A percentile compares a stretch with the other conserved stretches of the same genome.
phyloP scores from a whole-genome alignment of 495 filamentous ascomycete species.

The Neurospora sp. region DNA sequence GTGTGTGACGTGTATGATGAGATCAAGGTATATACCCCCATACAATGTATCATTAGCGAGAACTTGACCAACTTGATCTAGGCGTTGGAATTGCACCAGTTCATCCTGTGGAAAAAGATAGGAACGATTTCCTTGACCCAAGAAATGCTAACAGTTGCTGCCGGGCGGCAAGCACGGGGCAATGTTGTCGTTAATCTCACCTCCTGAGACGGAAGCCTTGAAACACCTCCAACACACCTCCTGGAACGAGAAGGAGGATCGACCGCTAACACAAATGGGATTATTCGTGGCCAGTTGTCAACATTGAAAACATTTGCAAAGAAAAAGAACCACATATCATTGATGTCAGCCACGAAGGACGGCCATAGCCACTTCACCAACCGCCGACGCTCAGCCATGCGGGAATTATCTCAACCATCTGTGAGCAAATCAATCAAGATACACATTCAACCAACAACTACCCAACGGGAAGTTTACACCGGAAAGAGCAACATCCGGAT shows the following conservation, averaged over 20 bases:
- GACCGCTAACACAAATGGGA: not conserved
- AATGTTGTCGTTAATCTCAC: not conserved
- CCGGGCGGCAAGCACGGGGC: not conserved
- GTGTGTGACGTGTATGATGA: constrained; percentile 1
- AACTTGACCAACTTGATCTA: not conserved
- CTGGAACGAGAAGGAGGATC: constrained; percentile 7
- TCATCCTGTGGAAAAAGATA: not conserved
- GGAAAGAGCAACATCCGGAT: not conserved
- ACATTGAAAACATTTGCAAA: not conserved
- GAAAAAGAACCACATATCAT: not conserved
- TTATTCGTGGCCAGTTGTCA: not conserved
- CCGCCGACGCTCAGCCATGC: not conserved
- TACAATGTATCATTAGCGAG: not conserved
- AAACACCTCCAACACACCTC: constrained; percentile 12
- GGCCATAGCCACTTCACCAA: not conserved
- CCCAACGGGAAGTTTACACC: not conserved
- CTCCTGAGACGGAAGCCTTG: not conserved
- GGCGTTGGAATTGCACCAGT: not conserved
- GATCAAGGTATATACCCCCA: constrained; percentile 9
- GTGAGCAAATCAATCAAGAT: not conserved
- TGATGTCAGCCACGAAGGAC: not conserved
- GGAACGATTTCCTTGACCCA: not conserved
- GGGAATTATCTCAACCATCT: not conserved
- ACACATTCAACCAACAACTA: not conserved
- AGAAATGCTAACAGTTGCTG: not conserved